Evolutionary conservation across 164 flowering plant species (phyloP).

Genomic region (Vitis rotundifolia): DNA sequence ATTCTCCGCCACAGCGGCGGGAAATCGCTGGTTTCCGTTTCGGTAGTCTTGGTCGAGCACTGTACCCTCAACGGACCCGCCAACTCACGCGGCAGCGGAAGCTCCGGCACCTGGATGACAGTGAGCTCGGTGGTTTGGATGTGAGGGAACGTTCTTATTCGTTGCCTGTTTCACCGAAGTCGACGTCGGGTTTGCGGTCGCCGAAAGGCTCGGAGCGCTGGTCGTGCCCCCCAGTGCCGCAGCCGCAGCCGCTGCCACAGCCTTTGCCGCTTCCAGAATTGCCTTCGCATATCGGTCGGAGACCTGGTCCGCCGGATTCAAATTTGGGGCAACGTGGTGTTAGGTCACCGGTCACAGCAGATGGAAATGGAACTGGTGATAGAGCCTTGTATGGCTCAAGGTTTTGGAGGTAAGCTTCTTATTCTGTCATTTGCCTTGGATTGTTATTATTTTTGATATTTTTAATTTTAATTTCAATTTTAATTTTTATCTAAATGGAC

Average conservation of each 20-base stretch:
- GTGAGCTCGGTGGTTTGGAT: conserved; percentile 34
- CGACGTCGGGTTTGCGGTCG: conserved; percentile 8
- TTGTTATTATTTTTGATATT: too few species aligned
- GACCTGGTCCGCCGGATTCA: neutral
- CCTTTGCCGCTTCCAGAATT: conserved; percentile 45
- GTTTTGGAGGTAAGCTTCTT: neutral
- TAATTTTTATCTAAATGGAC: too few species aligned
- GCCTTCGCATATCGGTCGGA: neutral
- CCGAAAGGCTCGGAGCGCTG: conserved; percentile 19
- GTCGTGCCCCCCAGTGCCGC: conserved; percentile 37
- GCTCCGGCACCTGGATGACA: conserved; percentile 33
- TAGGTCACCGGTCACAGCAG: neutral
- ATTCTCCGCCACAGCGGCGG: too few species aligned
- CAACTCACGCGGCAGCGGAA: conserved; percentile 38
- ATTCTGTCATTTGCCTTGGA: too few species aligned
- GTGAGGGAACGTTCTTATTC: conserved; percentile 12
- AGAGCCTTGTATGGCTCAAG: neutral
- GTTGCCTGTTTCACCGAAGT: conserved; percentile 24
- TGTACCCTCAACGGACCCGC: neutral
- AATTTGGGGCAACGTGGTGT: neutral
- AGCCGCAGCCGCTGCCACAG: conserved; percentile 42
- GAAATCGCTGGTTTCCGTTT: too few species aligned
- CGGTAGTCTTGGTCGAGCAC: too few species aligned
- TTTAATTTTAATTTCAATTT: too few species aligned
- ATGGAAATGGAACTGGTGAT: neutral